Evolutionary conservation across 106 monocot species (phyloP).

Genomic region (Posidonia australis): DNA sequence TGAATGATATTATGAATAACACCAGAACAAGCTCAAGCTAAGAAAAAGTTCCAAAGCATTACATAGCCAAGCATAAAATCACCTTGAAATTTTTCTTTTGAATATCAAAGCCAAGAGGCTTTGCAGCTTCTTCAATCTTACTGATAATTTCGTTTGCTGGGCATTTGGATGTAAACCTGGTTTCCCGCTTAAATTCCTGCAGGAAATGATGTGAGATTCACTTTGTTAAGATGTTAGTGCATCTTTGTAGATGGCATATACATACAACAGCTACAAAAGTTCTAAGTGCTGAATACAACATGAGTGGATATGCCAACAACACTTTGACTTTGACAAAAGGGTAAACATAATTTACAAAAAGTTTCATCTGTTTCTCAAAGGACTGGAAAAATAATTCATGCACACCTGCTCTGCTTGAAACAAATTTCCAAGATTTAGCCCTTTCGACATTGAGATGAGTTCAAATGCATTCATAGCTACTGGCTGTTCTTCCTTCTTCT

Average conservation of each 20-base stretch:
- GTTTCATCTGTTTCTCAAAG: too few relatives aligned
- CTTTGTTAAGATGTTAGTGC: too few relatives aligned
- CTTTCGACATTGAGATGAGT: slow-evolving; percentile 78
- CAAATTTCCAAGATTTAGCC: slow-evolving; percentile 73
- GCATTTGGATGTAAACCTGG: slow-evolving; percentile 68
- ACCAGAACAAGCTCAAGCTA: background rate
- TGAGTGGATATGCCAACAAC: background rate
- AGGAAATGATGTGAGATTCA: background rate
- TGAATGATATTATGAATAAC: background rate
- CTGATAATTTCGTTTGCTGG: slow-evolving; percentile 68
- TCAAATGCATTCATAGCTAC: slow-evolving; percentile 81
- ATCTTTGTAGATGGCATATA: too few relatives aligned
- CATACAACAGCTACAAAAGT: too few relatives aligned
- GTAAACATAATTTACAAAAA: too few relatives aligned
- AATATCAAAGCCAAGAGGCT: slow-evolving; percentile 74
- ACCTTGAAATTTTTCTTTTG: slow-evolving; percentile 91
- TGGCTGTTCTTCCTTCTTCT: slow-evolving; percentile 56
- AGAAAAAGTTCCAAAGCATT: background rate
- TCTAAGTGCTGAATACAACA: too few relatives aligned
- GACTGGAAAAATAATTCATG: too few relatives aligned
- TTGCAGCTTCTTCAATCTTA: slow-evolving; percentile 88
- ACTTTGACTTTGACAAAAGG: background rate
- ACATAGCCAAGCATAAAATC: background rate
- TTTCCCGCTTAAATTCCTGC: slow-evolving; percentile 78
- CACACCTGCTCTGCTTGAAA: slow-evolving; percentile 59